Conservation (phyloP, 2,329 filamentous ascomycete species). For the Colletotrichum aenigma region DNA sequence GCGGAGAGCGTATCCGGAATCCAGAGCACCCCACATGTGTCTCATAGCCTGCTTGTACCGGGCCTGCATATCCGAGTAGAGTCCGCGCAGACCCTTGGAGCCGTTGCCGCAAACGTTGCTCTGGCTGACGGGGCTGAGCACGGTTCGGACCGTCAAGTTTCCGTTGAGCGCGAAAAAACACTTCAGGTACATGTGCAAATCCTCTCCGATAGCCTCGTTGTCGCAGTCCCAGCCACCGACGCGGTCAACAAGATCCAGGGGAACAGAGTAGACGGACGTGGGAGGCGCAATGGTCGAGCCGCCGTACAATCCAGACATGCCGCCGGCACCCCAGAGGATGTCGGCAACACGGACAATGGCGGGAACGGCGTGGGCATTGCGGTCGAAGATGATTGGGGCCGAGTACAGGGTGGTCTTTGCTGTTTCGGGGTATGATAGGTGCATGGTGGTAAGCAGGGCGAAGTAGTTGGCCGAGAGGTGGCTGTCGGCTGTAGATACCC, state of each 20-base stretch:
- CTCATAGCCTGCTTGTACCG: constrained; percentile 75
- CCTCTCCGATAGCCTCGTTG: constrained; percentile 75
- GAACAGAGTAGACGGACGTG: constrained; percentile 75
- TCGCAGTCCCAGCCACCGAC: constrained; percentile 77
- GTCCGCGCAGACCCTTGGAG: constrained; percentile 54
- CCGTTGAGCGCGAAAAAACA: constrained; percentile 78
- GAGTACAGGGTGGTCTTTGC: constrained; percentile 69
- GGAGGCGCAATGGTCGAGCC: constrained; percentile 70
- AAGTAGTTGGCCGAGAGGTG: constrained; percentile 75
- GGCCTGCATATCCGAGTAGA: constrained; percentile 62
- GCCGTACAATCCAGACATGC: constrained; percentile 70
- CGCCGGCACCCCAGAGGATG: constrained; percentile 73
- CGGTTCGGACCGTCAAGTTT: constrained; percentile 66
- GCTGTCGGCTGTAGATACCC: constrained; percentile 62
- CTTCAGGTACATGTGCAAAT: constrained; percentile 80
- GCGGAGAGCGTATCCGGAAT: constrained; percentile 69
- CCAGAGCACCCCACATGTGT: constrained; percentile 78
- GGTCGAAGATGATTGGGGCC: constrained; percentile 75
- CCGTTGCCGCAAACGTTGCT: constrained; percentile 71
- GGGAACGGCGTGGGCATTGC: constrained; percentile 72
- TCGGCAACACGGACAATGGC: constrained; percentile 74
- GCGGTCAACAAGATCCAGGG: constrained; percentile 68
- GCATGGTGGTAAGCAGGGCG: constrained; percentile 65
- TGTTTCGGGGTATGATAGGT: constrained; percentile 63
- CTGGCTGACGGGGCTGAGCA: constrained; percentile 74